Evolutionary conservation across 106 monocot species (phyloP), one percentile per base, ranked within the genome.

Genomic region (Dendrobium officinale): DNA sequence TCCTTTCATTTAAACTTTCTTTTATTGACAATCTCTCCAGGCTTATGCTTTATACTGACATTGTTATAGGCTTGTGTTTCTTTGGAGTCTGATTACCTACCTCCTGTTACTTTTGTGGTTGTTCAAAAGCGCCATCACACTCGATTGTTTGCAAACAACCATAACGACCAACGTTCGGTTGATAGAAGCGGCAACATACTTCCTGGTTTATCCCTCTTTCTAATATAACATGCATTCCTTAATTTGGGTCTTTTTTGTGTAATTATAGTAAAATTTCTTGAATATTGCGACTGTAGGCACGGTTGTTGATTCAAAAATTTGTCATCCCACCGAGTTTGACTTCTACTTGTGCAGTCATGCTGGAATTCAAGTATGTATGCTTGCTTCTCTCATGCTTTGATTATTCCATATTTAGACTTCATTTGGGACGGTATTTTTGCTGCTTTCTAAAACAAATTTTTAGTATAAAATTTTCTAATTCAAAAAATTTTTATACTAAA

Each of bases 21-120:
- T 5, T 72, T 72, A 72, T 33, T n/a, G 10, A 24, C 5, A 66
- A 8, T 6, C 22, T 26, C 24, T 4, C 6, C 6, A 24, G 1
- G 5, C 64, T 24, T 20, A 42, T 74, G 5, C 22, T 43, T 10
- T 74, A 2, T 43, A 15, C 33, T 70, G 8, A 37, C 6, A 43
- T 9, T 19, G 44, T 19, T 78, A 78, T 78, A 91, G 94, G 91
- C 94, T 19, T 94, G 91, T 81, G 86, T 85, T 1, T 90, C 89
- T 22, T 79, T 94, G n/a, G 91, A 90, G 73, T 84, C 88, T 56
- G 84, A 87, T 73, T 92, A 94, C 45, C 86, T 88, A 22, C 94
- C 94, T 11, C 91, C 82, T 5, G 89, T 92, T 19, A 94, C 94
- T 75, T 94, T 94, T 77, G 85, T 91, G 9, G 88, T 94, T 67